Conservation (phyloP, 768 basidiomycete species). For the Mycena polygramma region DNA sequence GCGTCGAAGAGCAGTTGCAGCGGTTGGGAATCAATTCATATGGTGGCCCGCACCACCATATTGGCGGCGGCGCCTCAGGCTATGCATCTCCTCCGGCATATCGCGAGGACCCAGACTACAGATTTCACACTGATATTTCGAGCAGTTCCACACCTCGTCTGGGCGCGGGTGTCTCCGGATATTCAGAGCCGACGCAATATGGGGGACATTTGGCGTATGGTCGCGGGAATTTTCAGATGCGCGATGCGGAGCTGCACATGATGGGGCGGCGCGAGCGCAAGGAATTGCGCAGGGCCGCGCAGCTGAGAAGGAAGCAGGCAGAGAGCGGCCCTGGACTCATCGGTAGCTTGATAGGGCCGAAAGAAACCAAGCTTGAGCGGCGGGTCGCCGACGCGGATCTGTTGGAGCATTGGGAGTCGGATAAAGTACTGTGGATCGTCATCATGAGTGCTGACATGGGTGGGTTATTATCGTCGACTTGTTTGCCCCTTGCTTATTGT, state of each 20-base stretch:
- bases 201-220: background rate
- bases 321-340: slow-evolving; percentile 16
- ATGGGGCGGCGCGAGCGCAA: slow-evolving; percentile 26
- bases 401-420: slow-evolving; percentile 39
- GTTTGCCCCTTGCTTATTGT: background rate
- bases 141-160: too few relatives aligned
- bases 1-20: slow-evolving; percentile 15
- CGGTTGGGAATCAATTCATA: slow-evolving; percentile 8
- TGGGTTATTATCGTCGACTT: slow-evolving; percentile 3
- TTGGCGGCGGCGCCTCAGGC: background rate
- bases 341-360: slow-evolving; percentile 17
- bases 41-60: background rate
- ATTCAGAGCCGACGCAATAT: too few relatives aligned
- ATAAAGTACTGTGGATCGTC: slow-evolving; percentile 41
- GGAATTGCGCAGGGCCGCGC: slow-evolving; percentile 14
- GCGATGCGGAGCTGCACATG: background rate
- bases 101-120: too few relatives aligned
- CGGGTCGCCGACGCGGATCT: slow-evolving; percentile 39
- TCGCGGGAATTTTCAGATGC: background rate
- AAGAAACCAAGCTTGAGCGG: slow-evolving; percentile 33
- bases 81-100: background rate
- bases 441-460: slow-evolving; percentile 41
- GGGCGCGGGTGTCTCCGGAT: background rate
- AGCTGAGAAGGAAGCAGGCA: slow-evolving; percentile 6
- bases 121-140: too few relatives aligned